Conservation (phyloP, 805 yeast genomes). For the Saturnispora gosingensis region DNA sequence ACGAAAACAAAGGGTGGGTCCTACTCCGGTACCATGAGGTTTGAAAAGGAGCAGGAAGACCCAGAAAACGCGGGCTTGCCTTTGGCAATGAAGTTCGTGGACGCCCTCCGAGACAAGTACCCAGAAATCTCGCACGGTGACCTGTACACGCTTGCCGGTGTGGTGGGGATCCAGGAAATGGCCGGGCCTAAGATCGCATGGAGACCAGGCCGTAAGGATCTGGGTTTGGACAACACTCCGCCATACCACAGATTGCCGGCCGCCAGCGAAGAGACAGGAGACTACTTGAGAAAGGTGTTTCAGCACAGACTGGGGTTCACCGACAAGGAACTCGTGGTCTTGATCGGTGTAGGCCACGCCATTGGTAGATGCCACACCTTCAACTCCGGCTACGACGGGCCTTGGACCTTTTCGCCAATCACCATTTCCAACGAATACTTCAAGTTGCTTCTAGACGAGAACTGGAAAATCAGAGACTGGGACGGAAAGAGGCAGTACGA, state of each 20-base stretch:
- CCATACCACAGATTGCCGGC: conserved; percentile 44
- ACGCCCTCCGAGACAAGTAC: conserved; percentile 43
- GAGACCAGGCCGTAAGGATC: conserved; percentile 45
- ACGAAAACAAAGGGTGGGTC: conserved; percentile 38
- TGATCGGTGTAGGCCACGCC: conserved; percentile 40
- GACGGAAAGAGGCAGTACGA: conserved; percentile 54
- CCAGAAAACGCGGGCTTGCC: conserved; percentile 43
- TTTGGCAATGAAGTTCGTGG: conserved; percentile 46
- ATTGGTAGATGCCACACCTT: conserved; percentile 40
- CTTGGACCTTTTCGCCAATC: conserved; percentile 82
- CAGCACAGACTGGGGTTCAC: conserved; percentile 35
- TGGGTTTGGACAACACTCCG: conserved; percentile 29
- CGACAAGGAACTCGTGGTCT: conserved; percentile 37
- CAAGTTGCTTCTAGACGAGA: conserved; percentile 41
- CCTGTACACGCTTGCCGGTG: conserved; percentile 67
- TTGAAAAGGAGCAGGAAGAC: conserved; percentile 40
- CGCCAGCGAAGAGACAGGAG: conserved; percentile 34
- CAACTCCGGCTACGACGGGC: conserved; percentile 76
- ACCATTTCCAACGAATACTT: conserved; percentile 68
- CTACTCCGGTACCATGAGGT: conserved; percentile 48
- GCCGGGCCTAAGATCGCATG: conserved; percentile 54
- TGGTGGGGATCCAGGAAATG: conserved; percentile 50
- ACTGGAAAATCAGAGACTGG: conserved; percentile 55
- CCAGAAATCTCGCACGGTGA: conserved; percentile 61
- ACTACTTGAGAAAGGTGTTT: conserved; percentile 38